Evolutionary conservation across 2,329 filamentous ascomycete genomes (phyloP).

Genomic region (Cladophialophora exuberans): DNA sequence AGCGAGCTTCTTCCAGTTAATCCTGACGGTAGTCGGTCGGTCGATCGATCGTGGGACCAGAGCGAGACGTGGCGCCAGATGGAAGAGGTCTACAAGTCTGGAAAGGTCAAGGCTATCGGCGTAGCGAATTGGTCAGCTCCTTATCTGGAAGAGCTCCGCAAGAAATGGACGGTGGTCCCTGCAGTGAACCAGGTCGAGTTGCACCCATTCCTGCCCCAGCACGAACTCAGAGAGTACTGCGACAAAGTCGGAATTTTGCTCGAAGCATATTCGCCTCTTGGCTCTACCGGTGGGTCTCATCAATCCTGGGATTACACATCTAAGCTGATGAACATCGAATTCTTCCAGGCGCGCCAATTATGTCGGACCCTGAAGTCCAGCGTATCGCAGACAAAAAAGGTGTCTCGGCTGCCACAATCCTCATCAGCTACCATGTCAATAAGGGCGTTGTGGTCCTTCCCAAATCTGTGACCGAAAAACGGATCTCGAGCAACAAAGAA

Average conservation of each 20-base stretch:
- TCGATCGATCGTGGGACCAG: conserved; percentile 29
- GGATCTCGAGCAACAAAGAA: conserved; percentile 15
- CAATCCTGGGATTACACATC: background rate
- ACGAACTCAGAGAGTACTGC: conserved; percentile 32
- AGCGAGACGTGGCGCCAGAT: conserved; percentile 41
- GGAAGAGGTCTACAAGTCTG: conserved; percentile 55
- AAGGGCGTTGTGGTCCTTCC: conserved; percentile 16
- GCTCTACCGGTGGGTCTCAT: conserved; percentile 10
- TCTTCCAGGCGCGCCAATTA: conserved; percentile 39
- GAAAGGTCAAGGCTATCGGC: conserved; percentile 67
- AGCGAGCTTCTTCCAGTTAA: conserved; percentile 6
- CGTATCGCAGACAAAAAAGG: conserved; percentile 13
- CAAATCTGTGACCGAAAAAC: conserved; percentile 15
- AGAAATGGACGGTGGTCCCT: conserved; percentile 37
- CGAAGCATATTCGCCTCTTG: conserved; percentile 24
- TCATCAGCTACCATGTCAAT: conserved; percentile 22
- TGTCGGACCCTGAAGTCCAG: conserved; percentile 17
- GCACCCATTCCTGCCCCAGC: conserved; percentile 39
- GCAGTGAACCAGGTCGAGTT: conserved; percentile 36
- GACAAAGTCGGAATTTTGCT: conserved; percentile 11
- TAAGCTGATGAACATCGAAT: conserved; percentile 44
- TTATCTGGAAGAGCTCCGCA: conserved; percentile 48
- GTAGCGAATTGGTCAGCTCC: conserved; percentile 67
- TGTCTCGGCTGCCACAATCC: conserved; percentile 15
- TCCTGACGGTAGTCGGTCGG: conserved; percentile 38